Evolutionary conservation across 1,139 yeast genomes (phyloP), one percentile per base, ranked within the genome.

Genomic region (Yamadazyma sp.): DNA sequence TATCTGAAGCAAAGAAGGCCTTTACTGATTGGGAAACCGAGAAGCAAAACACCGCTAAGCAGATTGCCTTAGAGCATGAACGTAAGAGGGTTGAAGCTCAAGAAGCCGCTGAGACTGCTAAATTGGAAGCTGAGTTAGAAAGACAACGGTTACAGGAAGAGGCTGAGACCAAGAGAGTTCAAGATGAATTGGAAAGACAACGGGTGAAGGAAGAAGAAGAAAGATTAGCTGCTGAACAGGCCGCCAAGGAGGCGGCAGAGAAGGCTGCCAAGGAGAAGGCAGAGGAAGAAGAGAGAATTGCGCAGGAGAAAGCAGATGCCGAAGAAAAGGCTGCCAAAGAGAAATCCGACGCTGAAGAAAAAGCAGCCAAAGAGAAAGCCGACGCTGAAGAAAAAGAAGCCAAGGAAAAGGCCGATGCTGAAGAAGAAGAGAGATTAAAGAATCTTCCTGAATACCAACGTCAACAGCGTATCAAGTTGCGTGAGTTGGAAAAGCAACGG

Each of bases 101-200:
- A 32, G 67, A 72, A 47, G 78, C 69, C 31, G 76, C 70, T 40
- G 79, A 72, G 46, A 70, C 74, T 38, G 62, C 64, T 46, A 65
- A 62, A 48, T 52, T 67, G 25, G 66, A 72, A 48, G 77, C 69
- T 42, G 79, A 75, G 49, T 61, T 75, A 40, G 77, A 72, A 45
- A 62, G 62, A 47, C 45, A 54, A 51, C 61, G 70, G 50, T 41
- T 61, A 33, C 64, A 58, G 41, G 59, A 64, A 50, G 65, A 64
- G 47, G 61, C 56, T 33, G 71, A 61, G 43, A 59, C 60, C 37
- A 50, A 50, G 42, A 54, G 56, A 42, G 48, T 47, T 39, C 55
- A 61, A 38, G 66, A 67, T 43, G 62, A 59, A 42, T 62, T 58
- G 36, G 61, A 53, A 37, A 56, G 59, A 43, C 61, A 67, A 47